phyloP scores from a whole-genome alignment of 169 alveolate species.

The Eimeria tenella region DNA sequence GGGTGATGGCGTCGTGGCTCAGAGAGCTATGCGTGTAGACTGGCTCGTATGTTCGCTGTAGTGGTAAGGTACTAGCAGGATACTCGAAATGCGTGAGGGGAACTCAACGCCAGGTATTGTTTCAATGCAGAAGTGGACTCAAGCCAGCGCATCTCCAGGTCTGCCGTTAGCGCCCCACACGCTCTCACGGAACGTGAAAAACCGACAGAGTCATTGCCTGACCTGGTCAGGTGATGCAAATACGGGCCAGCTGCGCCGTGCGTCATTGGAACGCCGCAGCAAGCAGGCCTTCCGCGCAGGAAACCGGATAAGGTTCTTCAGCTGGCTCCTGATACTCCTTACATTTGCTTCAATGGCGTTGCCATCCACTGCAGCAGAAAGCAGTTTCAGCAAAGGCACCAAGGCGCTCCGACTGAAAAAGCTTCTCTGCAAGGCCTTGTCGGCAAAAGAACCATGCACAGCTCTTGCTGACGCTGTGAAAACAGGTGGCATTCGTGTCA shows the following conservation, averaged over 20 bases:
- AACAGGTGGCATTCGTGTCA: constrained; percentile 39
- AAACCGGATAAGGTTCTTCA: not conserved
- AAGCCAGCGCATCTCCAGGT: not conserved
- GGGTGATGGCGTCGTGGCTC: not conserved
- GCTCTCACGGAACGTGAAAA: not conserved
- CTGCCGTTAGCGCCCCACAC: not conserved
- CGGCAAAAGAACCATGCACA: not conserved
- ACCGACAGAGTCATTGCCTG: not conserved
- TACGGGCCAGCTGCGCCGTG: not conserved
- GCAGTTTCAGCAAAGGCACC: not conserved
- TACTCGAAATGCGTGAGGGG: not conserved
- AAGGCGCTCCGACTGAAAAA: not conserved
- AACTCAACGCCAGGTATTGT: not conserved
- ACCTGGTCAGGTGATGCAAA: not conserved
- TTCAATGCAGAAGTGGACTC: constrained; percentile 42
- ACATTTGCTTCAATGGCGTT: not conserved
- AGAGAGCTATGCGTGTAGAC: not conserved
- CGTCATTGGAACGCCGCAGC: not conserved
- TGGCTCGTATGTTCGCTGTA: not conserved
- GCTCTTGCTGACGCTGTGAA: constrained; percentile 49
- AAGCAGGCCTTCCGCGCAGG: not conserved
- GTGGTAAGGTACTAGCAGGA: not conserved
- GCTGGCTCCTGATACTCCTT: constrained; percentile 5
- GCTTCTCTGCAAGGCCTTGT: constrained; percentile 14
- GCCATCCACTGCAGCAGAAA: constrained; percentile 11